A percentile compares a stretch with the other conserved stretches of the same genome.
Evolutionary conservation across 163 green algal species (phyloP).

Genomic region (Scenedesmus sp.): DNA sequence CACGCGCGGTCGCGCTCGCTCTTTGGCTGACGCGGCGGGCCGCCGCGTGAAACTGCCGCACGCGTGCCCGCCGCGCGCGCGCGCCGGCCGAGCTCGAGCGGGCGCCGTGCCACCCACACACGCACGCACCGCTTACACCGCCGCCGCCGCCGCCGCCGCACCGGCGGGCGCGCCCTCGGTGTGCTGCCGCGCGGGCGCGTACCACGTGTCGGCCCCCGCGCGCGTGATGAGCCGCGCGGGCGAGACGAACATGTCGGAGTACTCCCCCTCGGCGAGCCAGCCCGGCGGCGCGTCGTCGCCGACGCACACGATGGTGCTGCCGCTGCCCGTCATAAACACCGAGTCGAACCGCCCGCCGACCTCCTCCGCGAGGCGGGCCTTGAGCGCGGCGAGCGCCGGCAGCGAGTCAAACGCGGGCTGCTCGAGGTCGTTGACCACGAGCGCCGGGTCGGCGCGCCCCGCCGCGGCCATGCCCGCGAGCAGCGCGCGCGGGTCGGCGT

Average conservation of each 20-base stretch:
- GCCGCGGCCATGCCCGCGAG: constrained; percentile 58
- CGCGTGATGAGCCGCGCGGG: constrained; percentile 77
- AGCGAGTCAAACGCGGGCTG: constrained; percentile 91
- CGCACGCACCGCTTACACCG: too few relatives aligned
- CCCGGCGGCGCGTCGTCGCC: constrained; percentile 62
- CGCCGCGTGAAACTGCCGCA: too few relatives aligned
- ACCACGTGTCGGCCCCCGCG: constrained; percentile 67
- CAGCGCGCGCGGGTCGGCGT: constrained; percentile 75
- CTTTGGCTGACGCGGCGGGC: too few relatives aligned
- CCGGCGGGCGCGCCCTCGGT: too few relatives aligned
- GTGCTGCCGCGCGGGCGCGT: constrained; percentile 44
- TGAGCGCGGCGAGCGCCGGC: constrained; percentile 82
- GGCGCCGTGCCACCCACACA: too few relatives aligned
- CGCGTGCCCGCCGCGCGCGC: too few relatives aligned
- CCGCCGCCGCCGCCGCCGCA: too few relatives aligned
- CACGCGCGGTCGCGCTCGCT: too few relatives aligned
- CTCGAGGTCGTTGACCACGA: constrained; percentile 94
- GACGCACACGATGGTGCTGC: constrained; percentile 90
- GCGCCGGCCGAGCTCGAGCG: too few relatives aligned
- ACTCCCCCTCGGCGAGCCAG: constrained; percentile 64
- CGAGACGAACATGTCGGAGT: constrained; percentile 76
- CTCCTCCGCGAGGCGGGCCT: constrained; percentile 59
- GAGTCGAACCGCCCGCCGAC: constrained; percentile 65
- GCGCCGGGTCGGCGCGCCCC: constrained; percentile 55
- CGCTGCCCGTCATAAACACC: constrained; percentile 98